Evolutionary conservation across 805 yeast genomes (phyloP).

Genomic region (Kodamaea hsintzibuensis): DNA sequence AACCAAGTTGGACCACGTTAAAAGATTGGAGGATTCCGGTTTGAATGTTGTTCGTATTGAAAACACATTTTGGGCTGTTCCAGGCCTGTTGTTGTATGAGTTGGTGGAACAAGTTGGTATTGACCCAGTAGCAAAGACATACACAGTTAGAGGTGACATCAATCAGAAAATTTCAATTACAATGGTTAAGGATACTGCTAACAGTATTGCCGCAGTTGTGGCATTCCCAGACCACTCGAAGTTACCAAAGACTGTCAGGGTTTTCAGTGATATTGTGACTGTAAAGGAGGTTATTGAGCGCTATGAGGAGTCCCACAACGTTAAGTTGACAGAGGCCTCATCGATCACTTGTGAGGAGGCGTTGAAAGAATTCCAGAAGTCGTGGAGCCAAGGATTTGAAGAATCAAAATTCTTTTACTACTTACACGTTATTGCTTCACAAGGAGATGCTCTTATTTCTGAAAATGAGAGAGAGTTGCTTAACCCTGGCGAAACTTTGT

Average conservation of each 20-base stretch:
- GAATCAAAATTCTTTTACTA: slow-evolving; percentile 36
- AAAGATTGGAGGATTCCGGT: slow-evolving; percentile 42
- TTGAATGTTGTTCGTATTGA: slow-evolving; percentile 46
- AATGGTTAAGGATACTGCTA: slow-evolving; percentile 23
- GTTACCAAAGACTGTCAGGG: slow-evolving; percentile 45
- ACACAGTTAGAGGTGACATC: slow-evolving; percentile 44
- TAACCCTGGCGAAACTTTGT: slow-evolving; percentile 45
- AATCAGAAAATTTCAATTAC: slow-evolving; percentile 35
- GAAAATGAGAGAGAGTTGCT: slow-evolving; percentile 41
- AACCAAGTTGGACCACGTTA: slow-evolving; percentile 36
- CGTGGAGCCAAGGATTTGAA: slow-evolving; percentile 29
- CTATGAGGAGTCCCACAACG: slow-evolving; percentile 42
- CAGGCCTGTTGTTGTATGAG: slow-evolving; percentile 36
- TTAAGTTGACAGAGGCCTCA: slow-evolving; percentile 18
- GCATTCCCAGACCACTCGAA: slow-evolving; percentile 27
- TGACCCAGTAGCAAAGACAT: slow-evolving; percentile 33
- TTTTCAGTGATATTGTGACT: slow-evolving; percentile 43
- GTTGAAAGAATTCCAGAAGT: slow-evolving; percentile 28
- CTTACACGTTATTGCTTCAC: slow-evolving; percentile 29
- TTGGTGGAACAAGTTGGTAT: slow-evolving; percentile 38
- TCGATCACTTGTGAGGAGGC: slow-evolving; percentile 23
- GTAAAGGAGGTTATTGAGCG: slow-evolving; percentile 37
- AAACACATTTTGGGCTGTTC: slow-evolving; percentile 40
- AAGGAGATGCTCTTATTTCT: slow-evolving; percentile 37
- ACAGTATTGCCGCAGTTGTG: slow-evolving; percentile 17